phyloP scores from a whole-genome alignment of 163 green algal genomes.

The Trebouxia gelatinosa region DNA sequence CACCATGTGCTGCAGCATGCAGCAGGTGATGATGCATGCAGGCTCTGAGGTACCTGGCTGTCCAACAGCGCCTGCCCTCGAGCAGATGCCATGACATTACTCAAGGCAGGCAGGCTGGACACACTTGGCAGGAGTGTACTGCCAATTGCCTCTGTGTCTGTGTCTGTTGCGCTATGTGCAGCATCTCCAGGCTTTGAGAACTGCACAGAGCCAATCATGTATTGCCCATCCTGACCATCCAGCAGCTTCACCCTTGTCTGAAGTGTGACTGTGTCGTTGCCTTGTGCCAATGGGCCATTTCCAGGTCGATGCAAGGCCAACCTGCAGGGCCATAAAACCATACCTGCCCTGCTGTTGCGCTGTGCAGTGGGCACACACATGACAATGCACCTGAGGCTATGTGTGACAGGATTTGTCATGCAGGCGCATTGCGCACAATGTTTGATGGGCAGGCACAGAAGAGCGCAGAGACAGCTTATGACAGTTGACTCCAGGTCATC shows the following conservation, averaged over 20 bases:
- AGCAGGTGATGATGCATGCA: too few relatives aligned
- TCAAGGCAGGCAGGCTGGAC: background rate
- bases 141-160: background rate
- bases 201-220: constrained; percentile 34
- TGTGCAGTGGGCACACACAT: too few relatives aligned
- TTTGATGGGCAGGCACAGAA: too few relatives aligned
- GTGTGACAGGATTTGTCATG: too few relatives aligned
- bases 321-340: too few relatives aligned
- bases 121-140: too few relatives aligned
- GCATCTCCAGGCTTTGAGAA: background rate
- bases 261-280: constrained; percentile 23
- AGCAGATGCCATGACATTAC: constrained; percentile 4
- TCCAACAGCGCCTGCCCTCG: constrained; percentile 6
- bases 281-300: constrained; percentile 21
- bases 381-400: too few relatives aligned
- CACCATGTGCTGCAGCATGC: too few relatives aligned
- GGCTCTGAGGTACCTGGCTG: background rate
- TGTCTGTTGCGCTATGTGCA: background rate
- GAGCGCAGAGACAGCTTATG: too few relatives aligned
- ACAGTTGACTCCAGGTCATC: too few relatives aligned
- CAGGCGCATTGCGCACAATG: too few relatives aligned
- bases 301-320: background rate
- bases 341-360: too few relatives aligned
- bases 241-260: constrained; percentile 32
- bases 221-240: constrained; percentile 17